These are phyloP conservation scores for Pelargonium fulgidum DNA, from an alignment of 441 rosid genomes.

Conservation along the genomic window DNA sequence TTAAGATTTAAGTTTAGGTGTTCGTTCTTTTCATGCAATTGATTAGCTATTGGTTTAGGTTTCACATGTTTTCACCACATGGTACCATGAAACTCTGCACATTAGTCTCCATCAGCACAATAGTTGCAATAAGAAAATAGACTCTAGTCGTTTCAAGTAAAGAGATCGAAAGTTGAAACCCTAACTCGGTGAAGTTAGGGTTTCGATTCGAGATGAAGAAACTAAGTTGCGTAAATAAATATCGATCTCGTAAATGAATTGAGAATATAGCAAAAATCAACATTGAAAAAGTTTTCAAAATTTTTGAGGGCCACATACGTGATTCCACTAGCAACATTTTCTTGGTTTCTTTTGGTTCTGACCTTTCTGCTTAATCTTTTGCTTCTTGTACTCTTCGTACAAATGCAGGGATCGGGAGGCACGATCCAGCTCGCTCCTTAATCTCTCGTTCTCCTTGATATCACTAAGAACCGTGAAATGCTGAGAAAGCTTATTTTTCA, in stretches of 20 bases:
- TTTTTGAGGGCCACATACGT: neutral
- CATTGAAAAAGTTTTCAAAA: neutral
- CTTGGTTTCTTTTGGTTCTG: slow-evolving; percentile 11
- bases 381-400: slow-evolving; percentile 46
- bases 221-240: too few relatives aligned
- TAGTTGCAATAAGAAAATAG: too few relatives aligned
- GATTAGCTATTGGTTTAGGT: too few relatives aligned
- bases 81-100: too few relatives aligned
- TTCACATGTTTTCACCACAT: too few relatives aligned
- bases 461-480: slow-evolving; percentile 47
- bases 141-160: too few relatives aligned
- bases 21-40: too few relatives aligned
- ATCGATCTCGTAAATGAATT: neutral
- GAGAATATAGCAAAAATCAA: neutral
- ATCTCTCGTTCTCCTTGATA: slow-evolving; percentile 57
- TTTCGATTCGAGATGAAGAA: too few relatives aligned
- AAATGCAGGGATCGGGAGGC: slow-evolving; percentile 32
- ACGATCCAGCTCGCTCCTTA: slow-evolving; percentile 41
- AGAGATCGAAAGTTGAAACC: too few relatives aligned
- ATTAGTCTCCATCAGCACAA: too few relatives aligned
- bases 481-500: slow-evolving; percentile 43
- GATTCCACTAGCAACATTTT: neutral
- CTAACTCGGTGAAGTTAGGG: too few relatives aligned
- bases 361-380: slow-evolving; percentile 24
- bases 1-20: too few relatives aligned